Conservation (phyloP, 2,329 filamentous ascomycete species). For the Neofusicoccum sp. region DNA sequence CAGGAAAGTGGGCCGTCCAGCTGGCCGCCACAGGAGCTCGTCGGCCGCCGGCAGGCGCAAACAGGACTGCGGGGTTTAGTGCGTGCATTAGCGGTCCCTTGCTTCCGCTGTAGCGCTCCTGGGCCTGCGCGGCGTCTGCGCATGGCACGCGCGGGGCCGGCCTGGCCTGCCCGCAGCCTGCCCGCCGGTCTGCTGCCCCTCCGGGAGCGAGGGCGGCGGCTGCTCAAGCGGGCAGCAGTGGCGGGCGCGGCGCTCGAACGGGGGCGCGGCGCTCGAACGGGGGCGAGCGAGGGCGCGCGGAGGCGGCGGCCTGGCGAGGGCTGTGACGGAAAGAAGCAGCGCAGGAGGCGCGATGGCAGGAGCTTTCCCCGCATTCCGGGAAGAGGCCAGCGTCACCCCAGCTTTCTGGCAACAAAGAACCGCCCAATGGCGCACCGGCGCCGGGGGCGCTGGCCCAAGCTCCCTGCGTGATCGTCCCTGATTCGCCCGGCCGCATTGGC, state of each 20-base stretch:
- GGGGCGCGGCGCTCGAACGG: too few species aligned
- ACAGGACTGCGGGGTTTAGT: neutral
- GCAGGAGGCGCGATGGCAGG: conserved; percentile 1
- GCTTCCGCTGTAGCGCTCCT: conserved; percentile 2
- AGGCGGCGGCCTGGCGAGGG: neutral
- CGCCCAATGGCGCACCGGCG: conserved; percentile 1
- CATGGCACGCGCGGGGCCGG: too few species aligned
- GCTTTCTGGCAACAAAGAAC: conserved; percentile 3
- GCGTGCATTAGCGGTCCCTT: conserved; percentile 11
- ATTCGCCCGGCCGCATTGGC: conserved; percentile 4
- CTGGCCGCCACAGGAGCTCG: too few species aligned
- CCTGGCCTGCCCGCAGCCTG: too few species aligned
- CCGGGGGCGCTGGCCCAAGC: conserved; percentile 10
- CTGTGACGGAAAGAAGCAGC: conserved; percentile 5
- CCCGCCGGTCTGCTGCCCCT: too few species aligned
- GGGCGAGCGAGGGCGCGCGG: too few species aligned
- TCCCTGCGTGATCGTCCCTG: neutral
- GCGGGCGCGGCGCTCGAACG: neutral
- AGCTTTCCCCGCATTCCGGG: conserved; percentile 17
- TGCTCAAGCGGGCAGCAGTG: neutral
- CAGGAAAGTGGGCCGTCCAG: neutral
- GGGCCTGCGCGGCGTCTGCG: neutral
- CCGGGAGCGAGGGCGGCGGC: too few species aligned
- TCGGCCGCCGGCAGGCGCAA: neutral
- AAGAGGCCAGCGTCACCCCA: conserved; percentile 1